These are phyloP conservation scores for Pelagophyceae sp. DNA, from an alignment of 352 stramenopile genomes.

Conservation along the genomic window DNA sequence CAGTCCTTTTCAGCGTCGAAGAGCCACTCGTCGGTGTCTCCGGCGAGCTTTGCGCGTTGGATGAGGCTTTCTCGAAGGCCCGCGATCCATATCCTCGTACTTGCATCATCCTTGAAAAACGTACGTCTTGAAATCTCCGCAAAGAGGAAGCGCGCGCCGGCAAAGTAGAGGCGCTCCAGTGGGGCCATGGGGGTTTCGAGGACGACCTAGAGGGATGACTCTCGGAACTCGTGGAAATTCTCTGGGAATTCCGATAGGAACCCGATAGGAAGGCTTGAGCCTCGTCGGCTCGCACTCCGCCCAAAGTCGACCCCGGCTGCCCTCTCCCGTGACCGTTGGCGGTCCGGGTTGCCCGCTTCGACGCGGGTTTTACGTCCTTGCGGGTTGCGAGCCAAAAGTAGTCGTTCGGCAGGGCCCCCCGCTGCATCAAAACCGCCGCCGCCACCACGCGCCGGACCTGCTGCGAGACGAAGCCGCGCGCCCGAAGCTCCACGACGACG, in stretches of 20 bases:
- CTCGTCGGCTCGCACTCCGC: neutral
- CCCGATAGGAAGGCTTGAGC: neutral
- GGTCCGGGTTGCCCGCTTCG: too few species aligned
- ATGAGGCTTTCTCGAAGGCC: too few species aligned
- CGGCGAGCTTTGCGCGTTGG: too few species aligned
- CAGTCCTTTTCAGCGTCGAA: neutral
- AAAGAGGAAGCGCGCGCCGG: slow-evolving; percentile 38
- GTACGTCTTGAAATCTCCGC: too few species aligned
- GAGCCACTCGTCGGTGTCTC: neutral
- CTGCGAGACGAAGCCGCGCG: slow-evolving; percentile 44
- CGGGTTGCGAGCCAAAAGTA: slow-evolving; percentile 38
- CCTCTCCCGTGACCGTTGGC: too few species aligned
- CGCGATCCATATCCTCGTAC: too few species aligned
- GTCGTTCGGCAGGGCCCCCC: slow-evolving; percentile 41
- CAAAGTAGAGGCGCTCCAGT: slow-evolving; percentile 38
- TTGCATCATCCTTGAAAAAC: too few species aligned
- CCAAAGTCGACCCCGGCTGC: neutral
- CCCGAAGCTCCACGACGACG: slow-evolving; percentile 42
- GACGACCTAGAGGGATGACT: too few species aligned
- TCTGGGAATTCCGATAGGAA: too few species aligned
- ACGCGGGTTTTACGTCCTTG: slow-evolving; percentile 23
- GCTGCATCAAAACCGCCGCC: slow-evolving; percentile 40
- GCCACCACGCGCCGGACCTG: slow-evolving; percentile 44
- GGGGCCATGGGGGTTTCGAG: slow-evolving; percentile 23
- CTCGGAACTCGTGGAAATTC: too few species aligned